Conservation (phyloP, 345 rosid species). For the Sapria himalayana region DNA sequence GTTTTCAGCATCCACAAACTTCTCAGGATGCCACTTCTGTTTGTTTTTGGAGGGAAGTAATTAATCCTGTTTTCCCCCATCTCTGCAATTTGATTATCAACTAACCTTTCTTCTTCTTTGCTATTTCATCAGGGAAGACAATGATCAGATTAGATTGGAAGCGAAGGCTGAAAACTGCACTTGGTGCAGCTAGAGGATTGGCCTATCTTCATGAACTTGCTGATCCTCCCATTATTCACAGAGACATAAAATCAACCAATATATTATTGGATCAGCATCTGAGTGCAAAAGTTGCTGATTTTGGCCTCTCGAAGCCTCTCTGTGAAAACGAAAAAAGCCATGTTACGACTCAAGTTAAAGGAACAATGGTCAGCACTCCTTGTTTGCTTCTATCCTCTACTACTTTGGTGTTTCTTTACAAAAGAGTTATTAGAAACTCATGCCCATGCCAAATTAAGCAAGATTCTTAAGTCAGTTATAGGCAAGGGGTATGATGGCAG, state of each 20-base stretch:
- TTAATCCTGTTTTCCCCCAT: no score
- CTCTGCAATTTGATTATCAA: background rate
- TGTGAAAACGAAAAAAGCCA: slow-evolving; percentile 40
- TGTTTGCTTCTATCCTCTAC: no score
- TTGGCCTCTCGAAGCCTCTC: slow-evolving; percentile 69
- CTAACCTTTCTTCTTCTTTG: background rate
- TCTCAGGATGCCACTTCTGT: no score
- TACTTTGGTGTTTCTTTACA: no score
- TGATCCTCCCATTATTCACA: slow-evolving; percentile 82
- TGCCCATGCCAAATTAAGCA: no score
- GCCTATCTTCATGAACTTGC: slow-evolving; percentile 90
- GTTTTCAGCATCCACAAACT: no score
- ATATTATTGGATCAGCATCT: slow-evolving; percentile 58
- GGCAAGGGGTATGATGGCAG: no score
- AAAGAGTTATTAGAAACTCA: no score
- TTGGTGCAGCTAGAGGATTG: slow-evolving; percentile 68
- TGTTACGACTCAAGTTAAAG: slow-evolving; percentile 84
- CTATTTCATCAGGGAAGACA: slow-evolving; percentile 31
- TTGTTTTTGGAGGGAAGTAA: no score
- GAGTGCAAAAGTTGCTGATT: slow-evolving; percentile 80
- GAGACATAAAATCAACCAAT: slow-evolving; percentile 77
- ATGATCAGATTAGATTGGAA: slow-evolving; percentile 71
- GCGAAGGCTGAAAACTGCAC: slow-evolving; percentile 53
- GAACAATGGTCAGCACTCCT: slow-evolving; percentile 63
- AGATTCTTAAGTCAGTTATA: no score